phyloP scores from a whole-genome alignment of 306 rosid species.

The Vigna unguiculata region DNA sequence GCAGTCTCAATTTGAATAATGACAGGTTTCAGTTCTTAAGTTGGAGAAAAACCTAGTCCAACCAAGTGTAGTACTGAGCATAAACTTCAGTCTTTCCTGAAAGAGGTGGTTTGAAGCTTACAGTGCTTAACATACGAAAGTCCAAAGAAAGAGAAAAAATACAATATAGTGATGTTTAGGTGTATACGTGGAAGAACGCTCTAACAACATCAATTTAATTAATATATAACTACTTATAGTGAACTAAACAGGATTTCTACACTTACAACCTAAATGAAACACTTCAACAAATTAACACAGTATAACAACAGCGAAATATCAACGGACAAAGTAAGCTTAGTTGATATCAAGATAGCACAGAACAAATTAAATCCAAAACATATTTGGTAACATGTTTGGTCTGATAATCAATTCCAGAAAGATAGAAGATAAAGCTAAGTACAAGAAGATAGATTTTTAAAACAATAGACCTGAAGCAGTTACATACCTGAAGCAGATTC shows the following conservation, averaged over 20 bases:
- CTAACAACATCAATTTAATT: constrained; percentile 28
- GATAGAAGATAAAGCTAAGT: constrained; percentile 1
- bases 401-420: constrained; percentile 1
- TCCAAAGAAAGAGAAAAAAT: constrained; percentile 1
- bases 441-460: not conserved
- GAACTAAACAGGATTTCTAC: constrained; percentile 1
- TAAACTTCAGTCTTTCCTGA: not conserved
- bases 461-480: constrained; percentile 4
- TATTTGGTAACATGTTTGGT: constrained; percentile 9
- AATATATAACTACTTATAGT: constrained; percentile 2
- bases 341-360: constrained; percentile 9
- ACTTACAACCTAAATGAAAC: not conserved
- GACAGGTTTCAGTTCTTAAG: constrained; percentile 1
- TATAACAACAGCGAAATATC: constrained; percentile 7
- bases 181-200: constrained; percentile 3
- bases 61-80: constrained; percentile 10
- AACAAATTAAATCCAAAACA: constrained; percentile 6
- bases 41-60: constrained; percentile 10
- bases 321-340: constrained; percentile 17
- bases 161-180: not conserved
- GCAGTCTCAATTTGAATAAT: not conserved
- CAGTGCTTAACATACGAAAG: not conserved
- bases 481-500: constrained; percentile 76
- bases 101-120: not conserved
- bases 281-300: constrained; percentile 6